Base-by-base conservation (phyloP, 2,329 filamentous ascomycete genomes). In the Exophiala oligosperma region DNA sequence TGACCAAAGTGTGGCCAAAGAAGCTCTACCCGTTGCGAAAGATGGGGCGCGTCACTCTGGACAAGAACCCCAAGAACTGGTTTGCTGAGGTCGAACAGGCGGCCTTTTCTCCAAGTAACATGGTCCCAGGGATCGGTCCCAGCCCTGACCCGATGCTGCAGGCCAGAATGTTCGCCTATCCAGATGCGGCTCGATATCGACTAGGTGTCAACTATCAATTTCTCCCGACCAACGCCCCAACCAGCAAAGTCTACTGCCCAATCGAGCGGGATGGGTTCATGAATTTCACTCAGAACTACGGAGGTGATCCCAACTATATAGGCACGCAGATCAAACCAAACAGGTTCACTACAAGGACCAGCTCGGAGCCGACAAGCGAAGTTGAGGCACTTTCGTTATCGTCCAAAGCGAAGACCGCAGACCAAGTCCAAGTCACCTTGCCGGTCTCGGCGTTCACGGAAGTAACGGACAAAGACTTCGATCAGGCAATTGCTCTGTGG, bases 1-100 rank as follows among this genome's bases (percentile, higher is more conserved):
- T 88, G 61, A 90, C 87, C 51, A 87, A 89, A 72, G 80, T 86
- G 66, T 89, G 86, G 85, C 86, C 86, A 2, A 83, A 88, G 59
- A 75, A 72, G 23, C 79, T 86, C 48, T 83, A 86, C 28, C 86
- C 87, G 1, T 75, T 87, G 11, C 77, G 83, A 17, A 80, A 77
- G 47, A 77, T 90, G 54, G 86, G 86, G 49, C 80, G 80, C 59
- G 72, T 90, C 58, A 87, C 82, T 0, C 78, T 90, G 24, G 87
- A 88, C 73, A 78, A 79, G 70, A 89, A 89, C 68, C 77, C 80
- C 1, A 72, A 81, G 54, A 89, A 90, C 73, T 89, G 88, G 75
- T 88, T 89, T 67, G 79, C 81, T 48, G 87, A 91, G 67, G 58
- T 63, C 37, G 86, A 90, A 70, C 86, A 89, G 71, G 83, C 84